A percentile compares a stretch with the other conserved stretches of the same genome.
phyloP scores from a whole-genome alignment of 495 filamentous ascomycete species.

The Beverwykella pulmonaria region DNA sequence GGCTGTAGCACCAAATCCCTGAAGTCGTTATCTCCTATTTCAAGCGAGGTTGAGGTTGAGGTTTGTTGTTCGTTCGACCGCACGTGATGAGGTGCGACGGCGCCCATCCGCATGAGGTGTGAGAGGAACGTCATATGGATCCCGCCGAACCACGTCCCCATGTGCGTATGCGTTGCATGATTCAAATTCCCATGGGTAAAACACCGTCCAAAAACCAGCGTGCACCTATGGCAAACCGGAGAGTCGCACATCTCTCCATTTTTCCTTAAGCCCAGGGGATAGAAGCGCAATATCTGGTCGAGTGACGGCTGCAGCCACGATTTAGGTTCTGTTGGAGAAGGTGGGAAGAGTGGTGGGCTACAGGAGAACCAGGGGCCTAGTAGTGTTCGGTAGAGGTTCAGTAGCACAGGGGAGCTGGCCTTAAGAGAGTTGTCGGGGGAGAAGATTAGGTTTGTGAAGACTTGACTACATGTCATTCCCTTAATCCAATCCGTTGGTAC shows the following conservation, averaged over 20 bases:
- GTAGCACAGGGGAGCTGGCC: conserved; percentile 51
- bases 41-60: not conserved
- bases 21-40: not conserved
- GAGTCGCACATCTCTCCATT: conserved; percentile 64
- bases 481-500: conserved; percentile 60
- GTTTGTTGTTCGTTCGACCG: conserved; percentile 50
- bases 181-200: conserved; percentile 69
- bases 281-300: conserved; percentile 62
- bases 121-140: conserved; percentile 63
- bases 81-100: conserved; percentile 49
- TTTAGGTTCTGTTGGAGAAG: conserved; percentile 44
- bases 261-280: conserved; percentile 54
- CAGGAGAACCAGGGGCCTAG: conserved; percentile 59
- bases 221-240: conserved; percentile 61
- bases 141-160: conserved; percentile 64
- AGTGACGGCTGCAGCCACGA: conserved; percentile 51
- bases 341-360: conserved; percentile 45
- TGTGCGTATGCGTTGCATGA: conserved; percentile 63
- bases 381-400: conserved; percentile 50
- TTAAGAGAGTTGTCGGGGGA: conserved; percentile 61
- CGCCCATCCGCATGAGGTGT: conserved; percentile 61
- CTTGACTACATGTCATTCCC: conserved; percentile 65
- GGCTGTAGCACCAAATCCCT: conserved; percentile 48
- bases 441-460: conserved; percentile 69
- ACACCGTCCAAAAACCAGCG: conserved; percentile 60